Evolutionary conservation across 176 grass and related monocot genomes (phyloP), one percentile per base, ranked within the genome.

Genomic region (Tuctoria greenei): DNA sequence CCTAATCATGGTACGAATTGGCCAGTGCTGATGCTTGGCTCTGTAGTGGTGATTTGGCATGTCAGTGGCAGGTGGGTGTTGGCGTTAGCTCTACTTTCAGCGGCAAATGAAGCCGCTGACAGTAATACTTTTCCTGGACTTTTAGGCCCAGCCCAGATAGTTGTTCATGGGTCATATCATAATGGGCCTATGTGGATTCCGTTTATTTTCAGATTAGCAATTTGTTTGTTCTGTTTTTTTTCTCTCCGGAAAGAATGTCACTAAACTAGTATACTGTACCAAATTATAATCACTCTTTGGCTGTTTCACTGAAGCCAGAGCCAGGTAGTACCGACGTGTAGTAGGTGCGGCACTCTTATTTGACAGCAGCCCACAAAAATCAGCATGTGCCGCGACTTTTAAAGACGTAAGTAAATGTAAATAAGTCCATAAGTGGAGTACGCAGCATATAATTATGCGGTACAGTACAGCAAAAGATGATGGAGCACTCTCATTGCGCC

Each of bases 1-100:
- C 61, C 61, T 51, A 80, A 80, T 47, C 76, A 41, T 42, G 69
- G 61, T 34, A 25, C 69, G 1, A 50, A n/a, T 38, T 73, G 41
- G 15, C 28, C 18, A 61, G 41, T 56, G 24, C 10, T 10, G 20
- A 2, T 42, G 4, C n/a, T 24, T 11, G 18, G 31, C 0, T 56
- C 34, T 21, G 49, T 38, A 12, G 8, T 16, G 27, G 17, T 2
- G 28, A 38, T 54, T 63, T 37, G 18, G 31, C 31, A 31, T 31
- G 31, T 12, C 24, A 34, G 13, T 31, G 31, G n/a, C 24, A 34
- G 13, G n/a, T 10, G 4, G 1, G 54, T 51, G 26, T n/a, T 36
- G 23, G 18, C 16, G 35, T 7, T 4, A 10, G 8, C 8, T 27
- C 2, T 11, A 6, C 12, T 16, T 54, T 54, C 18, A 9, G 51